Conservation (phyloP, 768 basidiomycete genomes). For the Serendipita sp. region DNA sequence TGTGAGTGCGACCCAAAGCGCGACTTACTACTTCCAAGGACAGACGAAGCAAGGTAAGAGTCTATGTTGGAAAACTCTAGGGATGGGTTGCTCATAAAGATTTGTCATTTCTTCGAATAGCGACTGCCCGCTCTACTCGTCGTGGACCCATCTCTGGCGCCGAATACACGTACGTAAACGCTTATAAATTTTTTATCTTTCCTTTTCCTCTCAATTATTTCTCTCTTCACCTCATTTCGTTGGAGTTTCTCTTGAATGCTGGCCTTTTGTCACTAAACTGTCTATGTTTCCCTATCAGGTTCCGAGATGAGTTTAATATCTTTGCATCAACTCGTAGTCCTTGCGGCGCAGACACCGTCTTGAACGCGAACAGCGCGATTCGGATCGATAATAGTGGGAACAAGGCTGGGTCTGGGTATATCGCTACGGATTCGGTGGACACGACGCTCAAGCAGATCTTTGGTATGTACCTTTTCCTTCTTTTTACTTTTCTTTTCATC, state of each 20-base stretch:
- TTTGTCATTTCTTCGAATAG: background rate
- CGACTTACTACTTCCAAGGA: slow-evolving; percentile 5
- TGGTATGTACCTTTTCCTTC: too few relatives aligned
- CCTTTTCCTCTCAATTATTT: background rate
- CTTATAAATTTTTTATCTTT: too few relatives aligned
- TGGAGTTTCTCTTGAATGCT: background rate
- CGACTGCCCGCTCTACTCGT: background rate
- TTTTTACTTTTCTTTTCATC: too few relatives aligned
- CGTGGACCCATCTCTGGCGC: background rate
- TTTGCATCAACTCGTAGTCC: background rate
- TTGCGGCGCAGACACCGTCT: background rate
- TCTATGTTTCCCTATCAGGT: background rate
- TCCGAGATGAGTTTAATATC: background rate
- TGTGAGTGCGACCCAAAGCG: background rate
- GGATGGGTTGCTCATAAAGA: background rate
- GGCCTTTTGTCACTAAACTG: background rate
- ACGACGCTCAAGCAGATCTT: background rate
- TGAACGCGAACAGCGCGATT: background rate
- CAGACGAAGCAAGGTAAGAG: background rate
- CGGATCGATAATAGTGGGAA: background rate
- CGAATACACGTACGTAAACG: background rate
- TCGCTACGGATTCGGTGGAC: background rate
- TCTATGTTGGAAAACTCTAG: background rate
- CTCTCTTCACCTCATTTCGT: background rate
- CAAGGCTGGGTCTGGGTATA: background rate